Evolutionary conservation across 495 filamentous ascomycete genomes (phyloP), one percentile per base, ranked within the genome.

Genomic region (Podospora sp.): DNA sequence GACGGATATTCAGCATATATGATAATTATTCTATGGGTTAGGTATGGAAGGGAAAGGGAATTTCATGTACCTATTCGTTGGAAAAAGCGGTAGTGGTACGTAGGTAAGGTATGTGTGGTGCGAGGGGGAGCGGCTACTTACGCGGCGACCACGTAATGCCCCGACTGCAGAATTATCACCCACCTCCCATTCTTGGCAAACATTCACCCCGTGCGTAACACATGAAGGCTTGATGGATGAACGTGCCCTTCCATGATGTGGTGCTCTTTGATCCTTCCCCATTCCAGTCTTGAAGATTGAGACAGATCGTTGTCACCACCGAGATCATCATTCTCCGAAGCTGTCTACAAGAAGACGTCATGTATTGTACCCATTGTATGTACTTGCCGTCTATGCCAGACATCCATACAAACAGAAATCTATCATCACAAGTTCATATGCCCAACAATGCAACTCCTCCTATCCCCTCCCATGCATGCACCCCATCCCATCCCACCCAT

Each of bases 141-240:
- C 57, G 57, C 29, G 57, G 57, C 29, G 57, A 40, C 57, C 52
- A 40, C 57, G 57, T 60, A 60, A 60, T 60, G n/a, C n/a, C n/a
- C n/a, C n/a, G 57, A 46, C 5, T 18, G 40, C 40, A 46, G 40
- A 46, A 11, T 46, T 46, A 46, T 46, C 40, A 46, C 52, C 9
- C 52, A 55, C 20, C 52, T 9, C 8, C 20, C 24, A 6, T 22
- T 26, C 20, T 55, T 55, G 52, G 21, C 52, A 26, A 46, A 46
- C 16, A 55, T 55, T 14, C 29, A 33, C 29, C 29, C 29, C 3
- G 3, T 33, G 4, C 29, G 4, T 8, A 33, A 33, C 29, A 33
- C 29, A 33, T 33, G 29, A 33, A 8, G 8, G 8, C 3, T 33
- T 33, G 29, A 8, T 33, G 29, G 29, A 33, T 33, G n/a, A n/a